Evolutionary conservation across 768 basidiomycete species (phyloP), one percentile per base, ranked within the genome.

Genomic region (Lactarius deliciosus): DNA sequence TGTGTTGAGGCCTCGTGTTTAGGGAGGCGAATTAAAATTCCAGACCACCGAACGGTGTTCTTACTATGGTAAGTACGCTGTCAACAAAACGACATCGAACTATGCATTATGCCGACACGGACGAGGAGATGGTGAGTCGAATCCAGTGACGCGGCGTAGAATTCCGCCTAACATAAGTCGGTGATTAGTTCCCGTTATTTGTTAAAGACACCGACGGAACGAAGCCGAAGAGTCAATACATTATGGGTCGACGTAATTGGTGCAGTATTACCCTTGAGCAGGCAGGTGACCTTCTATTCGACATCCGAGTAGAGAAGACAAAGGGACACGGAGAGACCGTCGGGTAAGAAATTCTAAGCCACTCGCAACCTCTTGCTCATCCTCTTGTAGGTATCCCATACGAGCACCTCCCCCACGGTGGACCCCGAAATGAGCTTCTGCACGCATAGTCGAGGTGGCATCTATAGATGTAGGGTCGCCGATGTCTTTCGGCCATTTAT

Each of bases 171-270:
- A 63, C 61, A 2, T n/a, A 22, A 6, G 22, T 18, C 32, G 47
- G 22, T 25, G 28, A 53, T 18, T 64, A 92, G 92, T 74, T 91
- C 40, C 91, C 93, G 3, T 71, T 96, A 9, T 97, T 97, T 76
- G 73, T 79, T 10, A 81, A 79, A 15, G 94, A 96, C 50, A 85
- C 95, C 1, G 85, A 92, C 69, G 96, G 94, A 0, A 79, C 82
- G 36, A 66, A 81, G n/a, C 83, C 90, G 43, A 92, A 92, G 75
- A 85, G 87, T 63, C 91, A 87, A 72, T 88, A 83, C 72, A 87
- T 97, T 64, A 95, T 95, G 88, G 93, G 92, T 2, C 80, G 85
- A 63, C 84, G 96, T 43, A 98, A 98, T 75, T 98, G 93, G 88
- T 90, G 91, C 73, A 81, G 82, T 43, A 85, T 92, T 9, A 77